Base-by-base conservation (phyloP, 83 land plant genomes). In the Larix sibirica region DNA sequence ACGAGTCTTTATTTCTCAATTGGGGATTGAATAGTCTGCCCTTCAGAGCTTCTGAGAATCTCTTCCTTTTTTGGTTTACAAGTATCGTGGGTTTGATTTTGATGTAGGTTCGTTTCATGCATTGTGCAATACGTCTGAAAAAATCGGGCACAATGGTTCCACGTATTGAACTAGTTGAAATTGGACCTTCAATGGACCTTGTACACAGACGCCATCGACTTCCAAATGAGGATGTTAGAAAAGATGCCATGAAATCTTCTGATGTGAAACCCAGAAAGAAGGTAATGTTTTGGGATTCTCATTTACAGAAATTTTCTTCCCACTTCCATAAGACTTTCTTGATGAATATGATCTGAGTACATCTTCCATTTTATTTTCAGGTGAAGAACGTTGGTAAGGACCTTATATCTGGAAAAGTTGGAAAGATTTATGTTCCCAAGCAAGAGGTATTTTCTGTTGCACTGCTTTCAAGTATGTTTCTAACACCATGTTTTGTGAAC, bases 141-240 rank as follows among this genome's bases (percentile, higher is more conserved):
- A 92, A 90, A 80, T 95, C 99, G 17, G 99, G 98, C 65, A 86
- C 98, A 63, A 77, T 88, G 18, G 88, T 95, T 24, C 99, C 99
- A 68, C 67, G 92, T 33, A 91, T 94, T 83, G 99, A 95, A 83
- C 82, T 97, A 10, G 90, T 97, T 3, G 99, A 97, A 70, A 94
- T 94, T 50, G 99, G 99, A 6, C 98, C 99, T 4, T 97, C 95
- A 21, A 88, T 97, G 94, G 98, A 95, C 78, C 80, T 97, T 80
- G 91, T 91, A 6, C 80, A 94, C 24, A 88, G 99, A 6, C 82
- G 99, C 21, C 87, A 97, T 83, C 88, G 97, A 44, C 92, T 89
- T 77, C 99, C 99, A 14, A 86, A 89, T 82, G 95, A 91, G 2
- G 87, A 91, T 24, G 58, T 95, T 10, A 84, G 83, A 62, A 97